Base-by-base conservation (phyloP, 805 yeast species). In the Ascoidea rubescens region DNA sequence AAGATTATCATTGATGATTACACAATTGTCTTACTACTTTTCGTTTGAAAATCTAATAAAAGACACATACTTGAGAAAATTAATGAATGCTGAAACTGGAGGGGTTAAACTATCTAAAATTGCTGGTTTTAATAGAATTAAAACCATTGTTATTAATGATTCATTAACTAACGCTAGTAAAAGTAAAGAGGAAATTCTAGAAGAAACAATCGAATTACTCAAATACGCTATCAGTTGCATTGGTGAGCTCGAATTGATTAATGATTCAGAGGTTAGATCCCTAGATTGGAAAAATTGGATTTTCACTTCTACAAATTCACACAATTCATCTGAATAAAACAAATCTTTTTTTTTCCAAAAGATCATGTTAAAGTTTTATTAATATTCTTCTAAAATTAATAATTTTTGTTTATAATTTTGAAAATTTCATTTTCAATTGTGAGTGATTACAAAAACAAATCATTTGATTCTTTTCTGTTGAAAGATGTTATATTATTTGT, bases 11-110 rank as follows among this genome's bases (percentile, higher is more conserved):
- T 58, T 42, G 45, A 66, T 74, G 37, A 63, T 76, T 5, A 66
- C 64, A 66, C 98, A 90, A 72, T 71, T 91, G 51, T 93, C 87
- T 64, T 93, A 93, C 72, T 93, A 93, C 67, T 86, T 93, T 70
- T 83, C 95, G 33, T 73, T 82, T 50, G 96, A 88, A 60, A 93
- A 93, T 67, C 74, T 93, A 67, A 72, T 84, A 59, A 86, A 88
- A 68, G 99, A 93, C 69, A 71, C 82, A 50, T 91, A 70, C 64
- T 73, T 93, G 67, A 80, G 96, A 67, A 77, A 79, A 57, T 86
- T 85, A 61, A 86, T 91, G 95, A 78, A 82, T 66, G 60, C 5
- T 4, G 60, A 75, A 48, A 73, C 79, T 54, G 96, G 96, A 31
- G 82, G 82, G 73, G 74, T 89, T 52, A 79, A 82, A 42, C 66